Base-by-base conservation (phyloP, 2,329 filamentous ascomycete species). In the Ceratocystis albifundus region DNA sequence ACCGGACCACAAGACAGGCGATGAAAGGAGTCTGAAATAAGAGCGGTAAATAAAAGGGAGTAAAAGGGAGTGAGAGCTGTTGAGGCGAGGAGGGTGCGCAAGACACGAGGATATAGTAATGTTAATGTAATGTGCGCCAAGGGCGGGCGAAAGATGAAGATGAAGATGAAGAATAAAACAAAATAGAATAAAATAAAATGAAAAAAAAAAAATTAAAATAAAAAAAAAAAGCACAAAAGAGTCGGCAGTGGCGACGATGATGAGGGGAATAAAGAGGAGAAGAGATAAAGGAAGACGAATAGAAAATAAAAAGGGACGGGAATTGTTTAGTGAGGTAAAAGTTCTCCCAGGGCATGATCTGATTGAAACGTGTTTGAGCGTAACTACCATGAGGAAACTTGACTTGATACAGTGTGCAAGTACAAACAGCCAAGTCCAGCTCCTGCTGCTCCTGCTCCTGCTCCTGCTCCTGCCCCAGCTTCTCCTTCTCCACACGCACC, bases 281-380 rank as follows among this genome's bases (percentile, higher is more conserved):
- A 62, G 36, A 36, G 28, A 36, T 41, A 59, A 25, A 8, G 25
- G 32, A 59, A n/a, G 15, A n/a, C n/a, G 2, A 12, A 62, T 10
- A 62, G 12, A 12, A 3, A 4, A 62, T 15, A 32, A 36, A 57
- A 28, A 53, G 15, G 20, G 25, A 25, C 12, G 28, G 25, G 25
- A 25, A 12, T 53, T 20, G 12, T n/a, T 59, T 59, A 8, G 10
- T 32, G 7, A 59, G 36, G 10, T 32, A 17, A 59, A 59, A 28
- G 15, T 8, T 59, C n/a, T 59, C 15, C 3, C 2, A n/a, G 20
- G 53, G 53, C 53, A 59, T 59, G 53, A 59, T 59, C 53, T 59
- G 53, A 59, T 59, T 59, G 53, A 59, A 59, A 59, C 53, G 36
- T 59, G 53, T 59, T 59, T 59, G 53, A 32, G 53, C 53, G 53